Evolutionary conservation across 306 rosid species (phyloP).

Genomic region (Cicer cuneatum): DNA sequence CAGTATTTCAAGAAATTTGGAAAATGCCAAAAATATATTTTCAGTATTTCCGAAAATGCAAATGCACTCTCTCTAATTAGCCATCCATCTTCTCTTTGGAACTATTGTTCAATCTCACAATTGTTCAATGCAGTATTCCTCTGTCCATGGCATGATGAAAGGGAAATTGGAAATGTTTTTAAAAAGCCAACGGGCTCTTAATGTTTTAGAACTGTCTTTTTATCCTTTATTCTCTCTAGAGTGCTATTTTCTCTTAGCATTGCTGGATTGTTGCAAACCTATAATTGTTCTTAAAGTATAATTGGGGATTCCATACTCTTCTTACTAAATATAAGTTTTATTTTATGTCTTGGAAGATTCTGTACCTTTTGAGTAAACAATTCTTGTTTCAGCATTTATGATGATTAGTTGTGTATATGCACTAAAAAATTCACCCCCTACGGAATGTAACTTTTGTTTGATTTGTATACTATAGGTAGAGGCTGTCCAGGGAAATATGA

Average conservation of each 20-base stretch:
- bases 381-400: slow-evolving; percentile 9
- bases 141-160: background rate
- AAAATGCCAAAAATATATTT: background rate
- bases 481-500: slow-evolving; percentile 72
- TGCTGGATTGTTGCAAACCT: slow-evolving; percentile 18
- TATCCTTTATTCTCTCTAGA: slow-evolving; percentile 11
- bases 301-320: slow-evolving; percentile 4
- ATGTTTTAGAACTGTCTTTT: slow-evolving; percentile 6
- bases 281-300: background rate
- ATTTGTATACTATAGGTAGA: slow-evolving; percentile 65
- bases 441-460: slow-evolving; percentile 16
- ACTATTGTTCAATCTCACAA: background rate
- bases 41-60: background rate
- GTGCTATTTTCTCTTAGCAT: slow-evolving; percentile 19
- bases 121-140: background rate
- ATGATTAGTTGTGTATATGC: background rate
- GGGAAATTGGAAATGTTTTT: background rate
- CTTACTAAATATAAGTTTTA: background rate
- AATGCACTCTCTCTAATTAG: background rate
- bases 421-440: slow-evolving; percentile 11
- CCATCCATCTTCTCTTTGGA: background rate
- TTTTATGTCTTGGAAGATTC: slow-evolving; percentile 13
- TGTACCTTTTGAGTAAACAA: slow-evolving; percentile 5
- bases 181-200: background rate
- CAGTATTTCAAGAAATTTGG: background rate